These are phyloP conservation scores for Populus hybrid DNA, from an alignment of 441 rosid genomes.

Conservation along the genomic window DNA sequence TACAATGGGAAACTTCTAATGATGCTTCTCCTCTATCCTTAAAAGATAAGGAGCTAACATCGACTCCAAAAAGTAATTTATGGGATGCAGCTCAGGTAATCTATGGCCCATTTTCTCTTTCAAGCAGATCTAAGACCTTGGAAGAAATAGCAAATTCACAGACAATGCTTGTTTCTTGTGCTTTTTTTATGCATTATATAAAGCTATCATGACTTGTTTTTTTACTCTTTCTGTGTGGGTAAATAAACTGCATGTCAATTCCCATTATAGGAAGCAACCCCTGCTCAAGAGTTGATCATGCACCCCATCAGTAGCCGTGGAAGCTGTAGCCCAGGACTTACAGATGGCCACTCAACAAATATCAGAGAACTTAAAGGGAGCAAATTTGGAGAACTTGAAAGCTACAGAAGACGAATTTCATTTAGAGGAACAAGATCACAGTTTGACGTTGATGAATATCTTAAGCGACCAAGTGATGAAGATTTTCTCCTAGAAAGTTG, in stretches of 20 bases:
- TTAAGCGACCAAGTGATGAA: constrained; percentile 45
- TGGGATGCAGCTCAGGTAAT: constrained; percentile 56
- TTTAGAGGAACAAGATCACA: constrained; percentile 21
- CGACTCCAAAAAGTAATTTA: constrained; percentile 29
- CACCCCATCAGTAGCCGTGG: constrained; percentile 66
- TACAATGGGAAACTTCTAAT: constrained; percentile 85
- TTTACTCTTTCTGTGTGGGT: background rate
- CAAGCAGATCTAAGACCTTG: background rate
- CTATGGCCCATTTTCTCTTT: background rate
- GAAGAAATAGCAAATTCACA: background rate
- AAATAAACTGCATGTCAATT: background rate
- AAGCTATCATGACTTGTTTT: background rate
- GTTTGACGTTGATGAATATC: constrained; percentile 58
- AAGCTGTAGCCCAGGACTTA: constrained; percentile 65
- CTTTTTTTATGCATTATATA: background rate
- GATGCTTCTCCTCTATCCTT: constrained; percentile 46
- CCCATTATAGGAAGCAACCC: constrained; percentile 36
- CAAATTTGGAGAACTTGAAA: constrained; percentile 19
- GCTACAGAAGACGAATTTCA: constrained; percentile 8
- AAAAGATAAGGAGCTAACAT: constrained; percentile 28
- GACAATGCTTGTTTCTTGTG: background rate
- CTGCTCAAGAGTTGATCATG: constrained; percentile 34
- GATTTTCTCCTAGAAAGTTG: constrained; percentile 55
- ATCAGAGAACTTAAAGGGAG: constrained; percentile 23
- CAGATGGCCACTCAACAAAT: constrained; percentile 25